Conservation (phyloP, 2,329 filamentous ascomycete genomes). For the Massarina eburnea region DNA sequence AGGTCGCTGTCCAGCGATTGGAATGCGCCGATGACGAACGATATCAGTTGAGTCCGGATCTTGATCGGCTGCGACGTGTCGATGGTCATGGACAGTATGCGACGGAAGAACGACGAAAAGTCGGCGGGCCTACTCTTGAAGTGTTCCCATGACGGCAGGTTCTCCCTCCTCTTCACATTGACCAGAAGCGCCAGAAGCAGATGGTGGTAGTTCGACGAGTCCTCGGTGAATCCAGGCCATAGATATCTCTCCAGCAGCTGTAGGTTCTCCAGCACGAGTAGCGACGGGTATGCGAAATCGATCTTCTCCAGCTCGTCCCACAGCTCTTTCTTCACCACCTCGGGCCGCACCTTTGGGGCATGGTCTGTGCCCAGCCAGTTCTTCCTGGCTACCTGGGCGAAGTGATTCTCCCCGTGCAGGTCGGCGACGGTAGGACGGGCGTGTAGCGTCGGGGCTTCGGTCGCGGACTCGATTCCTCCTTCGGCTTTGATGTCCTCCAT, state of each 20-base stretch:
- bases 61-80: slow-evolving; percentile 48
- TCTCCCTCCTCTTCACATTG: slow-evolving; percentile 86
- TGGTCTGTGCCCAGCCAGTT: slow-evolving; percentile 76
- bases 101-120: slow-evolving; percentile 87
- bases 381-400: slow-evolving; percentile 73
- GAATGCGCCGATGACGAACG: slow-evolving; percentile 87
- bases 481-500: slow-evolving; percentile 31
- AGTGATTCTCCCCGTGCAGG: slow-evolving; percentile 66
- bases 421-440: slow-evolving; percentile 67
- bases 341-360: slow-evolving; percentile 69
- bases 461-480: slow-evolving; percentile 19
- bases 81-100: slow-evolving; percentile 82
- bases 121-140: slow-evolving; percentile 77
- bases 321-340: slow-evolving; percentile 81
- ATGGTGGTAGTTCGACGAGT: slow-evolving; percentile 89
- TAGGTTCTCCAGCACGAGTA: slow-evolving; percentile 83
- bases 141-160: slow-evolving; percentile 81
- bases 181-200: slow-evolving; percentile 82
- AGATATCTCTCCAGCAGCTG: slow-evolving; percentile 90
- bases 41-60: slow-evolving; percentile 75
- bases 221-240: slow-evolving; percentile 89
- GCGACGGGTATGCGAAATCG: slow-evolving; percentile 72
- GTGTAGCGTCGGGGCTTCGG: slow-evolving; percentile 22
- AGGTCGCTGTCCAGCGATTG: slow-evolving; percentile 88
- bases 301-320: slow-evolving; percentile 88